Conservation (phyloP, 2,329 filamentous ascomycete species). For the Colletotrichum tanaceti region DNA sequence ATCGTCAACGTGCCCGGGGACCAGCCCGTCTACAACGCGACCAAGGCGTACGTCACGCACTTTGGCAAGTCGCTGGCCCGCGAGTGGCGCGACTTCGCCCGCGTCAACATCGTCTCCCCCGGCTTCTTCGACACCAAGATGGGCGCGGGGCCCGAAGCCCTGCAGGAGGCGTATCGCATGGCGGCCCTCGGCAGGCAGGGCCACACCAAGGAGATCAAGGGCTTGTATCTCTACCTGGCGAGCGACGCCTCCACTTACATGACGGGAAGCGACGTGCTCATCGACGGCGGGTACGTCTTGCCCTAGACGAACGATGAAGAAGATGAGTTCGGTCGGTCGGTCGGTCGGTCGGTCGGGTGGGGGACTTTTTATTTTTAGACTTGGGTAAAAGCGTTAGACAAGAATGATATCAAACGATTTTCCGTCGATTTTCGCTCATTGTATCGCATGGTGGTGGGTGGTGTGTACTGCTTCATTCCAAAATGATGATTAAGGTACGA, state of each 20-base stretch:
- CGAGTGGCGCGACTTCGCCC: slow-evolving; percentile 68
- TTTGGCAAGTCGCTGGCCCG: slow-evolving; percentile 66
- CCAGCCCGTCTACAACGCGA: slow-evolving; percentile 60
- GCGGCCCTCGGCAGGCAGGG: slow-evolving; percentile 66
- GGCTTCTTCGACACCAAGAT: slow-evolving; percentile 69
- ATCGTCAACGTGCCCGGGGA: slow-evolving; percentile 65
- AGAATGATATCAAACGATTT: neutral
- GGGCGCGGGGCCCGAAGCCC: slow-evolving; percentile 56
- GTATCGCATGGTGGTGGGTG: too few species aligned
- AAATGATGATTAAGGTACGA: too few species aligned
- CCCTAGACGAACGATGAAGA: slow-evolving; percentile 19
- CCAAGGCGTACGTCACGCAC: slow-evolving; percentile 67
- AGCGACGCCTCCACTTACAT: slow-evolving; percentile 63
- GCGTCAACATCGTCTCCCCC: slow-evolving; percentile 66
- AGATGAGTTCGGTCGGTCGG: neutral
- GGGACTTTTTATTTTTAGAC: too few species aligned
- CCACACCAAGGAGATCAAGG: slow-evolving; percentile 74
- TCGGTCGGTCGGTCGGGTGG: too few species aligned
- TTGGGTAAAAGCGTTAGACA: neutral
- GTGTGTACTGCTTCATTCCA: too few species aligned
- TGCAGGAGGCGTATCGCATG: slow-evolving; percentile 63
- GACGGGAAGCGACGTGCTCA: slow-evolving; percentile 61
- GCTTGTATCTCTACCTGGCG: slow-evolving; percentile 65
- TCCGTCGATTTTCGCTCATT: too few species aligned
- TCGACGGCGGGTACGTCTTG: slow-evolving; percentile 54